Percentiles rank a stretch among this genome's conserved stretches.
phyloP scores from a whole-genome alignment of 495 filamentous ascomycete genomes.

The Annulohypoxylon bovei region DNA sequence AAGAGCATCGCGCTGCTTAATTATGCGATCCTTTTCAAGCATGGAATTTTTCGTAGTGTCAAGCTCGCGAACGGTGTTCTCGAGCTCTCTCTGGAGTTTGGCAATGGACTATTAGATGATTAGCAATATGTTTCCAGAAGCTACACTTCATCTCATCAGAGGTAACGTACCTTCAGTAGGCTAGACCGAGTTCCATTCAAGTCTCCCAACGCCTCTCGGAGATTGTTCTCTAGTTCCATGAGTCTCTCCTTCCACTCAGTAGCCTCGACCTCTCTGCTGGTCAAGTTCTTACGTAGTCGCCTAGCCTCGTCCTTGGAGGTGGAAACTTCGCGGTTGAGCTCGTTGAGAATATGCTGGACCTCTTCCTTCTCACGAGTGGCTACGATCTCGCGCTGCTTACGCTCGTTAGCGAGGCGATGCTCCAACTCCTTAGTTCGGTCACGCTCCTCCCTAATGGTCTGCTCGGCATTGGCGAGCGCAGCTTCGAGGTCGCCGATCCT shows the following conservation, averaged over 20 bases:
- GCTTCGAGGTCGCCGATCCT: conserved; percentile 93
- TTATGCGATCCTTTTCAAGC: conserved; percentile 85
- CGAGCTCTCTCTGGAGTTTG: conserved; percentile 87
- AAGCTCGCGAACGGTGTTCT: conserved; percentile 81
- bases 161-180: conserved; percentile 71
- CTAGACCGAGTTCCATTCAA: conserved; percentile 86
- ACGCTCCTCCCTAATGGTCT: conserved; percentile 78
- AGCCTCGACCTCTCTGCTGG: conserved; percentile 84
- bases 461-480: conserved; percentile 75
- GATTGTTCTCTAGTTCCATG: conserved; percentile 85
- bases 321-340: conserved; percentile 83
- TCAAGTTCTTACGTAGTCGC: conserved; percentile 80
- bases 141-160: neutral
- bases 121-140: conserved; percentile 37
- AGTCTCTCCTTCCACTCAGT: conserved; percentile 88
- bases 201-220: conserved; percentile 84
- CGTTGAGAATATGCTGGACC: conserved; percentile 74
- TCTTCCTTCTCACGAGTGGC: conserved; percentile 91
- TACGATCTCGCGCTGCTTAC: conserved; percentile 85
- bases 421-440: conserved; percentile 83
- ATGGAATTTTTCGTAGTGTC: conserved; percentile 78
- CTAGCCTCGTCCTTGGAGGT: conserved; percentile 87
- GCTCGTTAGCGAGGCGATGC: conserved; percentile 76
- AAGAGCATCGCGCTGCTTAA: conserved; percentile 91
- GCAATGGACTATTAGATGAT: conserved; percentile 70